phyloP scores from a whole-genome alignment of 768 basidiomycete genomes.

The Antrodiella citrinella region DNA sequence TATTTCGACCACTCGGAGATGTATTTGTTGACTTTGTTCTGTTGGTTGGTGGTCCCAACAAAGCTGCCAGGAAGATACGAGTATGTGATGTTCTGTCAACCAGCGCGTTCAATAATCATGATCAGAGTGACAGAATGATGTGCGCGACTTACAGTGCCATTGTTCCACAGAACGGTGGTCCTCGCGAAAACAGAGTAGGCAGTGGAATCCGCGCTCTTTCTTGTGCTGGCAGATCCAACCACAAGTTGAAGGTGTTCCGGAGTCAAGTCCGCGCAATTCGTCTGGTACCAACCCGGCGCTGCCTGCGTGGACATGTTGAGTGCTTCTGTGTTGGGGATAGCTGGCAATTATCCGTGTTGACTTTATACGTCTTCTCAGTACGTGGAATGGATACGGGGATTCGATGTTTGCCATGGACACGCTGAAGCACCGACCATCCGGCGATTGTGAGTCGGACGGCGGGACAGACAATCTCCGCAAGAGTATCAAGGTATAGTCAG shows the following conservation, averaged over 20 bases:
- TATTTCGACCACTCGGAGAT: neutral
- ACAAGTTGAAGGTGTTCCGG: neutral
- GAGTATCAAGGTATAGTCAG: too few relatives aligned
- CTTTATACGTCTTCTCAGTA: too few relatives aligned
- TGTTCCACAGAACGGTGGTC: neutral
- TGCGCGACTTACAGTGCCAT: neutral
- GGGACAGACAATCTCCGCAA: too few relatives aligned
- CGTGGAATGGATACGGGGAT: too few relatives aligned
- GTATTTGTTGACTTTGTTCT: neutral
- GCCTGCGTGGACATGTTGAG: too few relatives aligned
- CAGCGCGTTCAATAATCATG: neutral
- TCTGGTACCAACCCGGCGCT: neutral
- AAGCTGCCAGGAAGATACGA: neutral
- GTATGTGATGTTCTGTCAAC: neutral
- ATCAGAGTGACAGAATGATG: neutral
- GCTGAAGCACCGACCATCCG: too few relatives aligned
- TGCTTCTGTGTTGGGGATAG: too few relatives aligned
- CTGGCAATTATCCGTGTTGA: too few relatives aligned
- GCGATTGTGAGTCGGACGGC: too few relatives aligned
- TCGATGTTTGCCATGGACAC: too few relatives aligned
- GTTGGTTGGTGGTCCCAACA: neutral
- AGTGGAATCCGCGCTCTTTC: neutral
- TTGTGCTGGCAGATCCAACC: neutral
- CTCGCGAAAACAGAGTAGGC: neutral
- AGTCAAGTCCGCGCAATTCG: neutral